Percentiles rank a stretch among this genome's conserved stretches.
These are phyloP conservation scores for Fusarium sp. DNA, from an alignment of 2,329 filamentous ascomycete species.

Conservation along the genomic window DNA sequence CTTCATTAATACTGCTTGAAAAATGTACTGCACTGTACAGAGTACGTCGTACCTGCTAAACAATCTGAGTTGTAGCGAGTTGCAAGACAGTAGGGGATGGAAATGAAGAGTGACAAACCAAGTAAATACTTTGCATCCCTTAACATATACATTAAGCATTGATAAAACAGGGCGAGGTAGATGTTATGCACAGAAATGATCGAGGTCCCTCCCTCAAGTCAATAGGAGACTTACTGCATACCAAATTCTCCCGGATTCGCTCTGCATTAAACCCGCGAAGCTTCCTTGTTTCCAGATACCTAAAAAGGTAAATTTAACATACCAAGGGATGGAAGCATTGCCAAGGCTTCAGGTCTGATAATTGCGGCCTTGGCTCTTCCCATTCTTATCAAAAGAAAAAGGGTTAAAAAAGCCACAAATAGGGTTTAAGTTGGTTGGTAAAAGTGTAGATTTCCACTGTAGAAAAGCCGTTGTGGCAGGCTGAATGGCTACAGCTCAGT, in stretches of 20 bases:
- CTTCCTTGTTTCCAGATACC: not conserved
- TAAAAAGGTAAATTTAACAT: not conserved
- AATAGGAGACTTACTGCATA: conserved; percentile 10
- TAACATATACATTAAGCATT: no score
- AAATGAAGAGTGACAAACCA: no score
- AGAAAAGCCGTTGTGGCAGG: conserved; percentile 6
- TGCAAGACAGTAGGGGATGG: no score
- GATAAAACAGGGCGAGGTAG: no score
- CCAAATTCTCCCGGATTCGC: conserved; percentile 3
- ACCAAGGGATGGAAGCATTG: not conserved
- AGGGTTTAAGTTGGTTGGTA: not conserved
- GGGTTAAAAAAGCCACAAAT: not conserved
- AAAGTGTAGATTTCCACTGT: not conserved
- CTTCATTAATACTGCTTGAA: no score
- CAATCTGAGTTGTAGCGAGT: no score
- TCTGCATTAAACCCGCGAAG: not conserved
- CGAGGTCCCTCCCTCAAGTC: not conserved
- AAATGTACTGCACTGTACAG: no score
- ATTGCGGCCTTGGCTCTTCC: not conserved
- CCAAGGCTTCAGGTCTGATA: not conserved
- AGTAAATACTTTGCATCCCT: no score
- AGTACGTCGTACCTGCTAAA: no score
- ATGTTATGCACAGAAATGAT: no score
- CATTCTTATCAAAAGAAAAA: not conserved
- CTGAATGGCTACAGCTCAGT: not conserved